Base-by-base conservation (phyloP, 2,329 filamentous ascomycete species). In the Rachicladosporium sp. region DNA sequence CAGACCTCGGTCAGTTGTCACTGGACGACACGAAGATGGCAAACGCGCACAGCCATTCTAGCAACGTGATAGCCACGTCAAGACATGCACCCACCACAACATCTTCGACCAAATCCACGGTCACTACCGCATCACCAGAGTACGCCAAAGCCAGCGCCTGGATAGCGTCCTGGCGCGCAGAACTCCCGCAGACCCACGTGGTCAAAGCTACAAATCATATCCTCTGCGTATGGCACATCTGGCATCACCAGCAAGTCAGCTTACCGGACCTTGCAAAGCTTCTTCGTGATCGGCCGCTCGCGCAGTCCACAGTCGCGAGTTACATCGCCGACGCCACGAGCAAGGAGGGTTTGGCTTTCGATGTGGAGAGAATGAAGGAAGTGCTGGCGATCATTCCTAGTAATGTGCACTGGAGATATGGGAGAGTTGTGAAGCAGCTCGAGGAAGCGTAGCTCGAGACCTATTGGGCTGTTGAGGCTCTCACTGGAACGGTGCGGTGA, bases 241-340 rank as follows among this genome's bases (percentile, higher is more conserved):
- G 80, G 80, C 64, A 76, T 40, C 68, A 76, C 41, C 55, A 67
- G 6, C 60, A 65, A 9, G 60, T 82, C 11, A 47, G 55, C 0
- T 63, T 76, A 0, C 50, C 59, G 1, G 58, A 63, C 1, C 62
- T 82, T 10, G 76, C 76, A 2, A 58, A 52, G 2, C 45, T 81
- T 1, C 59, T 81, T n/a, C 67, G 78, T 2, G 62, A 74, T 6
- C 76, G 77, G 10, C 77, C 80, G 2, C 55, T 84, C 2, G 64
- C 70, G 45, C 62, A 58, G 0, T 57, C 50, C 10, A 82, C 76
- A 0, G 74, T 82, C 1, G 62, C 67, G 1, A 58, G 51, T 0
- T 81, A 82, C 48, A 72, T 85, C 6, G 55, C 80, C 2, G 63
- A 71, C 6, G 70, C 71, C 0, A 59, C 83, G 13, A 57, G 61